These are phyloP conservation scores for Ophiostoma triangulosporum DNA, from an alignment of 2,329 filamentous ascomycete genomes.

Conservation along the genomic window DNA sequence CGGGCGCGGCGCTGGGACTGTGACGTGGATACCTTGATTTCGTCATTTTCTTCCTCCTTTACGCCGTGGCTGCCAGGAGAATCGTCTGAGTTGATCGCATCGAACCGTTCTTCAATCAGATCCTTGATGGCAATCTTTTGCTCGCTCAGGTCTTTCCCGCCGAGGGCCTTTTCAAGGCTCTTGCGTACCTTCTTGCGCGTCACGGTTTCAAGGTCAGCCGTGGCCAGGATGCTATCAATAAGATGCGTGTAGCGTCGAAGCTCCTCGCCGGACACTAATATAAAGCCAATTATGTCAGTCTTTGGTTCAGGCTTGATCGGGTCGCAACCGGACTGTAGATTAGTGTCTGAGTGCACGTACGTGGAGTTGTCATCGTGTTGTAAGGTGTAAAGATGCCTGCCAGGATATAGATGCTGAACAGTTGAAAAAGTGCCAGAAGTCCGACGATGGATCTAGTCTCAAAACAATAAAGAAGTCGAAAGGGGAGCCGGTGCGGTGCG, in stretches of 20 bases:
- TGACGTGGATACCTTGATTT: slow-evolving; percentile 15
- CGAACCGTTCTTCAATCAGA: slow-evolving; percentile 62
- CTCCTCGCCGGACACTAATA: slow-evolving; percentile 38
- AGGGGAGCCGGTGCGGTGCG: too few relatives aligned
- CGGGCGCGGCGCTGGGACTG: slow-evolving; percentile 12
- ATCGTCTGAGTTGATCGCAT: slow-evolving; percentile 40
- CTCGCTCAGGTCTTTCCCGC: slow-evolving; percentile 42
- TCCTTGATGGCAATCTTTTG: slow-evolving; percentile 57
- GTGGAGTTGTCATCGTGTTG: background rate
- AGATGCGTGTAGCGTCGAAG: slow-evolving; percentile 39
- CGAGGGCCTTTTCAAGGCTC: slow-evolving; percentile 39
- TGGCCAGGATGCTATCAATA: slow-evolving; percentile 46
- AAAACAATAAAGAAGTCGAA: too few relatives aligned
- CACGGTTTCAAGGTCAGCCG: slow-evolving; percentile 47
- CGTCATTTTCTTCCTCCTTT: slow-evolving; percentile 9
- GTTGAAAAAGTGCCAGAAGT: background rate
- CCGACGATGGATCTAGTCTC: too few relatives aligned
- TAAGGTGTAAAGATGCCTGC: background rate
- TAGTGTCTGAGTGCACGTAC: background rate
- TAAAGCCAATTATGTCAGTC: background rate
- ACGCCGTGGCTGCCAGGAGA: background rate
- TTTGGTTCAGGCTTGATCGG: background rate
- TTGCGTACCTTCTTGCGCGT: slow-evolving; percentile 49
- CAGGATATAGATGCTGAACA: too few relatives aligned
- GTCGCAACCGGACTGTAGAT: background rate